Evolutionary conservation across 305 asterid species (phyloP).

Genomic region (Nicotiana rustica): DNA sequence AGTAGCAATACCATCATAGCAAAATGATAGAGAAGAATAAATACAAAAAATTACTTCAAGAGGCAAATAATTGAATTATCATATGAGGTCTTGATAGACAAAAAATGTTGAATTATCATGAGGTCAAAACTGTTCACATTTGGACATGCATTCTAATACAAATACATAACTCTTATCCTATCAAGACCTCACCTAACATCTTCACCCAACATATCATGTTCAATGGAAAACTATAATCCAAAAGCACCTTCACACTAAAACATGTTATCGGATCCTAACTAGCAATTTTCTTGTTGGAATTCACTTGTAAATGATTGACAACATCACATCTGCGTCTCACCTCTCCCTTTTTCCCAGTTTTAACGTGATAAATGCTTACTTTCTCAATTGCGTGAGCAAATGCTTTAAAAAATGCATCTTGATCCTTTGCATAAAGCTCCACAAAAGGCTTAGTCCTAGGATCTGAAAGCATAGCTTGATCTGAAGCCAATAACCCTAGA

Average conservation of each 20-base stretch:
- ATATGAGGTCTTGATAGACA: neutral
- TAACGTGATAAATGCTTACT: constrained; percentile 50
- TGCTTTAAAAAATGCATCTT: constrained; percentile 62
- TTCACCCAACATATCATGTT: constrained; percentile 13
- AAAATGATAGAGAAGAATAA: neutral
- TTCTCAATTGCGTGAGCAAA: constrained; percentile 73
- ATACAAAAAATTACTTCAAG: neutral
- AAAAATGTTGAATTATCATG: neutral
- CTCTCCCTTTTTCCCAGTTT: constrained; percentile 74
- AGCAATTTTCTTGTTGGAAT: constrained; percentile 27
- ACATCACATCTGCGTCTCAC: constrained; percentile 81
- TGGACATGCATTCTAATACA: neutral
- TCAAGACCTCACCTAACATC: neutral
- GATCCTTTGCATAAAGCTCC: constrained; percentile 68
- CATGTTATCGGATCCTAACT: constrained; percentile 14
- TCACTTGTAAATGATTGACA: constrained; percentile 40
- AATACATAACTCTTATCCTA: neutral
- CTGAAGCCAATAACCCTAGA: constrained; percentile 65
- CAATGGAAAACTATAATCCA: constrained; percentile 10
- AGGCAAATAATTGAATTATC: neutral
- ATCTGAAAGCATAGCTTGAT: constrained; percentile 63
- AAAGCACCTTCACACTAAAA: neutral
- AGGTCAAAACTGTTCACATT: constrained; percentile 7
- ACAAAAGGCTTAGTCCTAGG: constrained; percentile 74
- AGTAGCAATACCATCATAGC: too few relatives aligned